Base-by-base conservation (phyloP, 2,329 filamentous ascomycete genomes). In the Ilyonectria destructans region DNA sequence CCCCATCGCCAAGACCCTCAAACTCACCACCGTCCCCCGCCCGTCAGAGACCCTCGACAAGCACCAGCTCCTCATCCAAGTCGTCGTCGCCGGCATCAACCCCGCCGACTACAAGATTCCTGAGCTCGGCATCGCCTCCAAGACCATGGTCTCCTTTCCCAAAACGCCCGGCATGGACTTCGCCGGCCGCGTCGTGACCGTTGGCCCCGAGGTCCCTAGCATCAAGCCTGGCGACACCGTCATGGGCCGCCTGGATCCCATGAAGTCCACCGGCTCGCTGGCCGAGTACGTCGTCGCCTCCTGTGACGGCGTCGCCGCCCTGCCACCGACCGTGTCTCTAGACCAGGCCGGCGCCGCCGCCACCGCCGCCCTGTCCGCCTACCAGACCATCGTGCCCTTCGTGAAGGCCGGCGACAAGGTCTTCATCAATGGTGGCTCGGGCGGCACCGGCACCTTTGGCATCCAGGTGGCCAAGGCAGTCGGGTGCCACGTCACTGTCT, bases 361-460 rank as follows among this genome's bases (percentile, higher is more conserved):
- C 2, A 83, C 85, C 2, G 84, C 84, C 0, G 85, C 78, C 0
- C 72, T 87, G 69, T 87, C 86, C 3, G 86, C 86, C 5, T 85
- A 86, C 66, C 85, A 87, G 75, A 78, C 78, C 51, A 81, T 88
- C 35, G 78, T 86, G 46, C 83, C 82, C 2, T 79, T 85, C 64
- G 83, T 87, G 62, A 82, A 83, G 58, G 68, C 78, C 4, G 88
- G 88, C n/a, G 84, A 87, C 59, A 86, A 84, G 72, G 83, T 93
- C 12, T 89, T 92, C 67, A 86, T 93, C 76, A 92, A 92, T 65
- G 90, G 89, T 5, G 89, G 90, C 0, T 89, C 87, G 0, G 91
- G 91, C 1, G 91, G 91, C 1, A 86, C 85, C 1, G 91, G 91
- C 2, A 84, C 86, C 0, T 91, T 85, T 67, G 87, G 84, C 0